Percentiles rank a stretch among this genome's conserved stretches.
phyloP scores from a whole-genome alignment of 768 basidiomycete genomes.

The Suillus weaverae region DNA sequence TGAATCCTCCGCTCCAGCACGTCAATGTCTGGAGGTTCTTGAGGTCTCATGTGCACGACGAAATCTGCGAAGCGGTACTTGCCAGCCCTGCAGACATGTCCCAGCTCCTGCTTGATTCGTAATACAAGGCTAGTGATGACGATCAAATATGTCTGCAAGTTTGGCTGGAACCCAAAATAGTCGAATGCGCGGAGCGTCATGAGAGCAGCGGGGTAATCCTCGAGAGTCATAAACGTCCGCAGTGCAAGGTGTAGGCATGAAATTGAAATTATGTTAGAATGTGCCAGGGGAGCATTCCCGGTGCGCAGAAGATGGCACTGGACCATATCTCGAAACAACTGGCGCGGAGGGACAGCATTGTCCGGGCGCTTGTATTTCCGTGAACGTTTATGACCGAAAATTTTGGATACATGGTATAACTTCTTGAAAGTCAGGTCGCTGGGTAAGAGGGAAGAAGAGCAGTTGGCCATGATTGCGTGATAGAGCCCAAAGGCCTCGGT shows the following conservation, averaged over 20 bases:
- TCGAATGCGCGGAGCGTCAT: constrained; percentile 36
- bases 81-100: background rate
- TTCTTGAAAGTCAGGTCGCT: constrained; percentile 49
- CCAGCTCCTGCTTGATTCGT: constrained; percentile 27
- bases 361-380: constrained; percentile 23
- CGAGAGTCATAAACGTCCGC: constrained; percentile 41
- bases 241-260: constrained; percentile 44
- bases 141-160: constrained; percentile 39
- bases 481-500: constrained; percentile 46
- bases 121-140: constrained; percentile 41
- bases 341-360: constrained; percentile 37
- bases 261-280: constrained; percentile 29
- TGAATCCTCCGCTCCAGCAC: constrained; percentile 21
- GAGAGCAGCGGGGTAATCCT: constrained; percentile 51
- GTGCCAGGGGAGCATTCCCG: constrained; percentile 14
- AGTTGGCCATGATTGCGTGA: constrained; percentile 35
- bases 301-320: constrained; percentile 30
- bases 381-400: constrained; percentile 17
- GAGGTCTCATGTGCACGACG: constrained; percentile 19
- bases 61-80: constrained; percentile 27
- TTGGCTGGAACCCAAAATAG: constrained; percentile 30
- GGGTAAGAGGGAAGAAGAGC: constrained; percentile 28
- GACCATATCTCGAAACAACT: constrained; percentile 48
- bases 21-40: constrained; percentile 18
- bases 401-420: constrained; percentile 38